Evolutionary conservation across 2,329 filamentous ascomycete genomes (phyloP).

Genomic region (Trichoderma asperellum): DNA sequence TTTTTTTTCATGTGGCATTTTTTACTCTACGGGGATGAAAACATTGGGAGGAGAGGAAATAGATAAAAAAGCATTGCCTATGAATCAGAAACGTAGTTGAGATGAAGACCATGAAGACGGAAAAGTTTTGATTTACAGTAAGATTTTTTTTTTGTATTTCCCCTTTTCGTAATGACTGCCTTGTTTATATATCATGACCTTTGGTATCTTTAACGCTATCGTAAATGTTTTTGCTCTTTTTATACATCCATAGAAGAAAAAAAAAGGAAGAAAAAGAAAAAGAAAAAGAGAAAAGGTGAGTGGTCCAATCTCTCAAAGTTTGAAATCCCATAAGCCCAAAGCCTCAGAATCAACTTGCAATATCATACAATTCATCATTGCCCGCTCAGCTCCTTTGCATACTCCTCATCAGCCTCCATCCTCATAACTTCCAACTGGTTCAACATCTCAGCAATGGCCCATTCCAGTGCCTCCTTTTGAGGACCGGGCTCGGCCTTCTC

Average conservation of each 20-base stretch:
- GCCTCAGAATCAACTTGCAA: background rate
- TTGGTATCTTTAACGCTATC: conserved; percentile 10
- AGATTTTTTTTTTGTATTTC: background rate
- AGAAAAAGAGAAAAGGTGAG: background rate
- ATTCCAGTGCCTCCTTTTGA: conserved; percentile 36
- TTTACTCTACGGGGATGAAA: background rate
- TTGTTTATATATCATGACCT: background rate
- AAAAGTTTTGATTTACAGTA: background rate
- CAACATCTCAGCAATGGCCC: conserved; percentile 47
- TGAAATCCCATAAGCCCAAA: background rate
- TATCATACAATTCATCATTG: conserved; percentile 6
- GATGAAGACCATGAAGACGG: background rate
- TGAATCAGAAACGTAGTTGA: background rate
- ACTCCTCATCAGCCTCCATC: conserved; percentile 53
- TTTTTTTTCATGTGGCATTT: background rate
- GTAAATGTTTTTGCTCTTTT: background rate
- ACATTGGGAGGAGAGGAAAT: background rate
- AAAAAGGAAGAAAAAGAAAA: background rate
- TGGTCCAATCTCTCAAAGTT: background rate
- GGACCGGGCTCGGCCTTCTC: conserved; percentile 32
- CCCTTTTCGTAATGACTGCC: background rate
- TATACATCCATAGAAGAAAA: background rate
- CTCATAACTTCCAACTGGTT: conserved; percentile 44
- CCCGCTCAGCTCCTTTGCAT: conserved; percentile 46
- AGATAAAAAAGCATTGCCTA: conserved; percentile 9